Evolutionary conservation across 139 green algal genomes (phyloP).

Genomic region (Coccomyxa sp.): DNA sequence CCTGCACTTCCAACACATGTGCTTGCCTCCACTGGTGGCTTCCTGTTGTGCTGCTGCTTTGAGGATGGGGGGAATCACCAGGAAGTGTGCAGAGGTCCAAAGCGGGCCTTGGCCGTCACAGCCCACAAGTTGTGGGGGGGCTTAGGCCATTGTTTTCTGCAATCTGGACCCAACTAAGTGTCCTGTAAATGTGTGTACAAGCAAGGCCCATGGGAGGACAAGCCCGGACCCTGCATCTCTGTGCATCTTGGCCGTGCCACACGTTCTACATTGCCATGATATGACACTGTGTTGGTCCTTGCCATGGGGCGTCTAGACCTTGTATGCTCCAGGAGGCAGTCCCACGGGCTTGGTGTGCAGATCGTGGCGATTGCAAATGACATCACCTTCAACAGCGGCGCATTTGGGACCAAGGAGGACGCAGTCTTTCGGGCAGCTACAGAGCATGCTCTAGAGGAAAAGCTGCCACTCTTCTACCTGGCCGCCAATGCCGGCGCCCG

Average conservation of each 20-base stretch:
- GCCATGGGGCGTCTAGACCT: neutral
- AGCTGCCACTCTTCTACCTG: conserved; percentile 92
- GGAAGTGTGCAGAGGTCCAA: too few species aligned
- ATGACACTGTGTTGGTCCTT: too few species aligned
- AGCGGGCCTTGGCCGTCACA: too few species aligned
- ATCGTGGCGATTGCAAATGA: conserved; percentile 95
- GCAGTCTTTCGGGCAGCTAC: conserved; percentile 81
- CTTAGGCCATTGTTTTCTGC: too few species aligned
- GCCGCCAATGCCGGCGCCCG: conserved; percentile 90
- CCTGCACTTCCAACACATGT: too few species aligned
- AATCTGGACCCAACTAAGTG: neutral
- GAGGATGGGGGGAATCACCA: too few species aligned
- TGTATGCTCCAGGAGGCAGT: neutral
- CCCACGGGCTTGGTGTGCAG: conserved; percentile 21
- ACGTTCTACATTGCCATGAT: too few species aligned
- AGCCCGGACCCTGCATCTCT: too few species aligned
- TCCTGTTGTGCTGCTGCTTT: too few species aligned
- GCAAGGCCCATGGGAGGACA: neutral
- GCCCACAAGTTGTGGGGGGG: too few species aligned
- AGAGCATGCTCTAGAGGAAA: conserved; percentile 70
- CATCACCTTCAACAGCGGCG: conserved; percentile 86
- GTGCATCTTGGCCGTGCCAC: too few species aligned
- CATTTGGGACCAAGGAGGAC: conserved; percentile 90
- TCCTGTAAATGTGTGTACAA: neutral
- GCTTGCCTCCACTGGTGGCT: too few species aligned